A percentile compares a stretch with the other conserved stretches of the same genome.
These are phyloP conservation scores for Fonsecaea nubica DNA, from an alignment of 2,329 filamentous ascomycete species.

Conservation along the genomic window DNA sequence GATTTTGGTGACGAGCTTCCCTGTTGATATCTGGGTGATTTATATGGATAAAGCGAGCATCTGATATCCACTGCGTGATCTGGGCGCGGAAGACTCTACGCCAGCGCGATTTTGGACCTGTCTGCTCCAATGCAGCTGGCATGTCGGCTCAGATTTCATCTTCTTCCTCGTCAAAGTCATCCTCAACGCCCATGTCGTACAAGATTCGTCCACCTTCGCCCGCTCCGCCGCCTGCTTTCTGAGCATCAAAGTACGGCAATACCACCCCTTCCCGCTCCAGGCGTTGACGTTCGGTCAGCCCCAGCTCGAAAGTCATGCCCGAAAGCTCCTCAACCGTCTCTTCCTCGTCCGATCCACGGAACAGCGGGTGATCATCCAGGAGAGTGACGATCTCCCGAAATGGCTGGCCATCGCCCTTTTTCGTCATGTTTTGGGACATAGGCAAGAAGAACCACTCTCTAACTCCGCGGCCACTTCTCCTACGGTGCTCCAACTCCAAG, in stretches of 20 bases:
- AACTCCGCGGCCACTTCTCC: conserved; percentile 80
- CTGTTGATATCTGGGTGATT: background rate
- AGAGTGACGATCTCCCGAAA: conserved; percentile 62
- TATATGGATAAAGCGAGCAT: conserved; percentile 5
- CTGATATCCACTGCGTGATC: conserved; percentile 1
- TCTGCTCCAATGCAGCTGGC: background rate
- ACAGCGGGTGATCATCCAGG: conserved; percentile 78
- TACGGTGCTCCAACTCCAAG: conserved; percentile 82
- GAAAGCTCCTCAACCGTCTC: conserved; percentile 61
- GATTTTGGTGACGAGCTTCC: conserved; percentile 72
- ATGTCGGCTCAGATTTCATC: conserved; percentile 73
- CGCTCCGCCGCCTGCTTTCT: conserved; percentile 71
- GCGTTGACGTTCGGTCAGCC: conserved; percentile 88
- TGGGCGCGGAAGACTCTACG: background rate
- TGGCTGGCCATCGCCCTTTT: conserved; percentile 50
- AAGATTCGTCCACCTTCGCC: conserved; percentile 91
- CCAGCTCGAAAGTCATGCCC: conserved; percentile 82
- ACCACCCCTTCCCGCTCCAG: conserved; percentile 86
- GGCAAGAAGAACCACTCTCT: conserved; percentile 70
- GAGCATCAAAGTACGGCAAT: conserved; percentile 94
- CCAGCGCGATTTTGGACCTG: background rate
- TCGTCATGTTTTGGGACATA: conserved; percentile 14
- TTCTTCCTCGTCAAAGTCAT: conserved; percentile 96
- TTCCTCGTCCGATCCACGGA: conserved; percentile 56
- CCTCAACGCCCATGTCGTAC: conserved; percentile 95